Base-by-base conservation (phyloP, 2,329 filamentous ascomycete genomes). In the Alternaria consortialis region DNA sequence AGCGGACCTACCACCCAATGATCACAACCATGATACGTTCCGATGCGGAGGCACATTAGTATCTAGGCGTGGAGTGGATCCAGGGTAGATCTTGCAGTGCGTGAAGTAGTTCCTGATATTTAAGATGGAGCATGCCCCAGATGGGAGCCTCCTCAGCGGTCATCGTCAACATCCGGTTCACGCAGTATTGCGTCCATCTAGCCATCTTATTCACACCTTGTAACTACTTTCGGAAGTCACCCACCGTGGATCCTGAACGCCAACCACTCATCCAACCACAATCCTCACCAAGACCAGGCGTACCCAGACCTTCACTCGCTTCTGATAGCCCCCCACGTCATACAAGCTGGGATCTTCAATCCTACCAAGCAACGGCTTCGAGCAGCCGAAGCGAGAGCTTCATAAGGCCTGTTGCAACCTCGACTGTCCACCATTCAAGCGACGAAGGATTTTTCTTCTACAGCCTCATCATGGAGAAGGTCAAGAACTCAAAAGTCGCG, bases 381-480 rank as follows among this genome's bases (percentile, higher is more conserved):
- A 70, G 64, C 52, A 72, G 63, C 57, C 62, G 64, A 39, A 59
- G 48, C 48, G 53, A 60, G 39, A 62, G 50, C 64, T 70, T 71
- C 57, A 64, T 72, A 70, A 73, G 62, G 39, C 61, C 58, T 56
- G 54, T 68, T 44, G 58, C 62, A 25, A 64, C 70, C 56, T 60
- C 65, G 8, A 42, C 57, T 34, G 17, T 53, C n/a, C 34, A 63
- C n/a, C 64, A 69, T 53, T 67, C 64, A 57, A 64, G 63, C 54
- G 56, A 68, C 61, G 66, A 59, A 44, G 20, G 32, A 61, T 42
- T 53, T 40, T 52, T 65, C 60, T 25, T 57, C 61, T 46, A 32
- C 31, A 27, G 31, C 32, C 31, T 36, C 63, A 69, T 67, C 62
- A 84, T 83, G 82, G 79, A 80, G 68, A 81, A 79, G 56, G 57